These are phyloP conservation scores for Ganoderma sp. DNA, from an alignment of 1,284 basidiomycete genomes.

Conservation along the genomic window DNA sequence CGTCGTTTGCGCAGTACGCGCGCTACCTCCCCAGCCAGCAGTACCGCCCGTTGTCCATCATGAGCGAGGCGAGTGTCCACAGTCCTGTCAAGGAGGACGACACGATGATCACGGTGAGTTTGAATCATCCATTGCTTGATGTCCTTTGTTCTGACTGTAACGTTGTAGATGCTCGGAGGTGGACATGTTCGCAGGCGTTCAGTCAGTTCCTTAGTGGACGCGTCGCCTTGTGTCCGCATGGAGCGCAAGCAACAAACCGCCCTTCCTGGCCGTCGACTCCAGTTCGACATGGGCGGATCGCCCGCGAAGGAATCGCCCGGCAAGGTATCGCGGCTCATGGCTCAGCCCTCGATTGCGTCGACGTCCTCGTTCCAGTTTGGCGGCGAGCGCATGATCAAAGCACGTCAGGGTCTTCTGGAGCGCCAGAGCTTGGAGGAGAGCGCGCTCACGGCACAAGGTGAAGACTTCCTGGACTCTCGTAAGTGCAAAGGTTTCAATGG, in stretches of 20 bases:
- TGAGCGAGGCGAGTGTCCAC: slow-evolving; percentile 58
- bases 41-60: slow-evolving; percentile 68
- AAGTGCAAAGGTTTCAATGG: slow-evolving; percentile 38
- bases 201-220: slow-evolving; percentile 67
- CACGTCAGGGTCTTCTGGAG: slow-evolving; percentile 63
- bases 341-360: slow-evolving; percentile 68
- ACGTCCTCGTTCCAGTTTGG: slow-evolving; percentile 67
- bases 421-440: slow-evolving; percentile 73
- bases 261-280: slow-evolving; percentile 34
- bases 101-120: slow-evolving; percentile 77
- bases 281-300: slow-evolving; percentile 43
- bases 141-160: slow-evolving; percentile 2
- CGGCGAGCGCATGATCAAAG: slow-evolving; percentile 68
- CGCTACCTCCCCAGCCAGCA: slow-evolving; percentile 43
- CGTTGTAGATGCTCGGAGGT: slow-evolving; percentile 72
- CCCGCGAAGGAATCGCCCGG: slow-evolving; percentile 43
- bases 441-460: slow-evolving; percentile 64
- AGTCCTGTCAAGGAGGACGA: slow-evolving; percentile 70
- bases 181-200: slow-evolving; percentile 73
- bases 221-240: slow-evolving; percentile 68
- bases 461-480: slow-evolving; percentile 63
- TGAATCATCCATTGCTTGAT: too few species aligned
- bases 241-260: slow-evolving; percentile 63
- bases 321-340: slow-evolving; percentile 51
- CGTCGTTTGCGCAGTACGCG: slow-evolving; percentile 39